Evolutionary conservation across 179 eudicot genomes (phyloP).

Genomic region (Dionaea muscipula): DNA sequence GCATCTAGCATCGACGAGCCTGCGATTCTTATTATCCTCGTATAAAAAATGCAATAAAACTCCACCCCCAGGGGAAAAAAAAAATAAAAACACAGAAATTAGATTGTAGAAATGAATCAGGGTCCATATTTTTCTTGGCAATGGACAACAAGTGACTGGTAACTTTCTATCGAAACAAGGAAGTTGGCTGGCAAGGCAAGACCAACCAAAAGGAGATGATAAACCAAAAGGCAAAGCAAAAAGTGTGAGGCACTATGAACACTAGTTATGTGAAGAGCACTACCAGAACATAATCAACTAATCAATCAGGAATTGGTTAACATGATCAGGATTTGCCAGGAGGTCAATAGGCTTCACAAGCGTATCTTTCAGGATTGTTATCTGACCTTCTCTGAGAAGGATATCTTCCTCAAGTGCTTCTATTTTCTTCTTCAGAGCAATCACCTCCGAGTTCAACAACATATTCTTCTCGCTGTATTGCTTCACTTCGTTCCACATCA

Average conservation of each 20-base stretch:
- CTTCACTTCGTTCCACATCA: constrained; percentile 78
- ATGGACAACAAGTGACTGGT: too few relatives aligned
- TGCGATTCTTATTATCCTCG: too few relatives aligned
- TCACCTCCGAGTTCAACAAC: constrained; percentile 60
- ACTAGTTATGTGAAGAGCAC: background rate
- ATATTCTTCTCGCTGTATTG: constrained; percentile 62
- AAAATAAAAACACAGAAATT: too few relatives aligned
- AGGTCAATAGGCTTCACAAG: constrained; percentile 68
- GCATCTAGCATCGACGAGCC: too few relatives aligned
- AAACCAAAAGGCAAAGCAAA: background rate
- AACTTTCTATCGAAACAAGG: too few relatives aligned
- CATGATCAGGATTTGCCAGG: constrained; percentile 31
- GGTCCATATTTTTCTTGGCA: too few relatives aligned
- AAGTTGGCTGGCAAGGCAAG: background rate
- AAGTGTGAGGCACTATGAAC: background rate
- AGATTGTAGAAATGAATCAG: too few relatives aligned
- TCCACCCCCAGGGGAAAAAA: too few relatives aligned
- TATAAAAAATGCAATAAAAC: too few relatives aligned
- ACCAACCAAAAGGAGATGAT: background rate
- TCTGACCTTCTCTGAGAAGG: constrained; percentile 85
- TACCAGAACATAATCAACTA: background rate
- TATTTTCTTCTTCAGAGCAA: constrained; percentile 52
- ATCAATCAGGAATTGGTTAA: constrained; percentile 20
- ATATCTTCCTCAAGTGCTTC: constrained; percentile 79
- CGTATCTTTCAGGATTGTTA: constrained; percentile 60